These are phyloP conservation scores for Tieghemostelium lacteum DNA, from an alignment of 78 protist genomes.

Conservation along the genomic window DNA sequence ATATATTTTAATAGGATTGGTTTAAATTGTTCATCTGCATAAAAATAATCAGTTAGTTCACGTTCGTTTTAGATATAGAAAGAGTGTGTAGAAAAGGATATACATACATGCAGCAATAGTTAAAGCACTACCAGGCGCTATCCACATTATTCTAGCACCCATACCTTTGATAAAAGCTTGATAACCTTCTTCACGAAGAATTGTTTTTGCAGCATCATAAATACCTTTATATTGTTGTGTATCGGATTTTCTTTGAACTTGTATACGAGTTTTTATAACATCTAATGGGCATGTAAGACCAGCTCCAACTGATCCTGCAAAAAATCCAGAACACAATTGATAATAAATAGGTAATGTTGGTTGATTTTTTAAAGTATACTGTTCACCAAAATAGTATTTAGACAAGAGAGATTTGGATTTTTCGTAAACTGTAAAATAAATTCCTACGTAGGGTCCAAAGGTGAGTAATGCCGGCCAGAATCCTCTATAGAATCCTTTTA, in stretches of 20 bases:
- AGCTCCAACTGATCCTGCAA: constrained; percentile 85
- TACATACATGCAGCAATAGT: constrained; percentile 83
- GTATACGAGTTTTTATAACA: constrained; percentile 83
- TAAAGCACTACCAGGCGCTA: constrained; percentile 85
- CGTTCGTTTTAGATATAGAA: too few relatives aligned
- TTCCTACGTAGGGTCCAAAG: constrained; percentile 74
- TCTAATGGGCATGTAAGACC: constrained; percentile 86
- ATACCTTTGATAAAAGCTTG: constrained; percentile 82
- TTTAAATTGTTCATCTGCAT: background rate
- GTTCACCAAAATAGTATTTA: too few relatives aligned
- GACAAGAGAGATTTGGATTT: constrained; percentile 14
- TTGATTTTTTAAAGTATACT: background rate
- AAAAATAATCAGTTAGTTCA: too few relatives aligned
- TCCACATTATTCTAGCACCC: constrained; percentile 82
- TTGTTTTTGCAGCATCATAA: constrained; percentile 37
- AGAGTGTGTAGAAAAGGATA: background rate
- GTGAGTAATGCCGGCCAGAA: constrained; percentile 72
- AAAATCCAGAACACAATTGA: constrained; percentile 61
- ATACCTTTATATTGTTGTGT: constrained; percentile 37
- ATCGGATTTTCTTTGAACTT: constrained; percentile 49
- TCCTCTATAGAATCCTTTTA: constrained; percentile 69
- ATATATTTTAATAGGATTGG: too few relatives aligned
- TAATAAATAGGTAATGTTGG: constrained; percentile 23
- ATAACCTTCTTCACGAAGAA: constrained; percentile 75
- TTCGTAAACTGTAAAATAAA: constrained; percentile 79